Percentiles rank a stretch among this genome's conserved stretches.
Evolutionary conservation across 352 stramenopile genomes (phyloP).

Genomic region (Phytopythium ostracodes): DNA sequence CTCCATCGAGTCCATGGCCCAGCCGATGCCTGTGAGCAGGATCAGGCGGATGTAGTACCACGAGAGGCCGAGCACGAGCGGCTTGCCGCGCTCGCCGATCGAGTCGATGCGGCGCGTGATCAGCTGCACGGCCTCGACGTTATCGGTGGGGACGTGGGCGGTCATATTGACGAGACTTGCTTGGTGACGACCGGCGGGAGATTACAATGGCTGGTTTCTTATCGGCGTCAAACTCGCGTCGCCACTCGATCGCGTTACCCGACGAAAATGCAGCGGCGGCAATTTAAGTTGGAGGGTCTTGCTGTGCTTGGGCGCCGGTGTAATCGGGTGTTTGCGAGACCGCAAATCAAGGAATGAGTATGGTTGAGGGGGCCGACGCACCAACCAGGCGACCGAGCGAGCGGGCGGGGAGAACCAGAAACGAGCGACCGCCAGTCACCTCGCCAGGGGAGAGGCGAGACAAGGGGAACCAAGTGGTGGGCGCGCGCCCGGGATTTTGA

Average conservation of each 20-base stretch:
- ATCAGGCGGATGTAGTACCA: conserved; percentile 71
- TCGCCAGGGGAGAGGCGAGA: neutral
- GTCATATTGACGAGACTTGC: conserved; percentile 1
- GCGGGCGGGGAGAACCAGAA: neutral
- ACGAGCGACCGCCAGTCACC: neutral
- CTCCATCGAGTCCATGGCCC: conserved; percentile 77
- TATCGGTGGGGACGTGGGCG: conserved; percentile 15
- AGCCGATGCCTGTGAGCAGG: conserved; percentile 56
- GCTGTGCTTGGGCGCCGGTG: neutral
- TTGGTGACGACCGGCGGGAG: neutral
- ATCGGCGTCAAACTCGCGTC: neutral
- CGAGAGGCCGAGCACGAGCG: conserved; percentile 52
- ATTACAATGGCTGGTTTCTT: conserved; percentile 6
- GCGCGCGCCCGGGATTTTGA: no score
- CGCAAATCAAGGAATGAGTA: conserved; percentile 14
- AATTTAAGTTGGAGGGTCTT: no score
- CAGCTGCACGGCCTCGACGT: conserved; percentile 48
- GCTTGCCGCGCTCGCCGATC: conserved; percentile 45
- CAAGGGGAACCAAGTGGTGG: neutral
- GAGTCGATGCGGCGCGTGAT: conserved; percentile 67
- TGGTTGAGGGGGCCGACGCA: neutral
- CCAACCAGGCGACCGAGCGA: neutral
- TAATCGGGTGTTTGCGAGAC: conserved; percentile 18
- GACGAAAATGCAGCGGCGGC: neutral
- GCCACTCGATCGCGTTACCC: conserved; percentile 7